Base-by-base conservation (phyloP, 2,329 filamentous ascomycete species). In the Alternaria incomplexa region DNA sequence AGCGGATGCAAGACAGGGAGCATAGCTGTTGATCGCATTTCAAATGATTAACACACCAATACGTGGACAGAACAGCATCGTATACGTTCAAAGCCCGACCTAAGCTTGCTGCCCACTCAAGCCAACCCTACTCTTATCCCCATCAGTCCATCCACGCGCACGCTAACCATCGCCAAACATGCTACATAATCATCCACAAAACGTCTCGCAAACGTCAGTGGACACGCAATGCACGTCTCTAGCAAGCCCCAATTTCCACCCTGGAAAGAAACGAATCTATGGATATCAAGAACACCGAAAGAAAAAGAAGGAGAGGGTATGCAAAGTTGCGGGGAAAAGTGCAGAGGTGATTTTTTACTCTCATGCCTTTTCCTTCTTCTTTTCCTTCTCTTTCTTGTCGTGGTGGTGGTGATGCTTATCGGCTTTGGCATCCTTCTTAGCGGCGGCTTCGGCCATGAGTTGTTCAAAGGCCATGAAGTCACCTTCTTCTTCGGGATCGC, bases 401-500 rank as follows among this genome's bases (percentile, higher is more conserved):
- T 78, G 73, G 62, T 85, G 81, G 65, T 85, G 83, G 78, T 93
- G 91, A 79, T 93, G 90, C 76, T 90, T 87, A 76, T 95, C 91
- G 79, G 93, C 90, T 75, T 90, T 87, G 76, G 88, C 86, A 69
- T 96, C 93, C 82, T 97, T 97, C 87, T 98, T 98, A 57, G 93
- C 91, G 61, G 94, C 93, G 5, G 95, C 95, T 79, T 99, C 96
- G 54, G 96, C 94, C 81, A 99, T 97, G 59, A 99, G 89, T 81
- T 98, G 93, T 80, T 99, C 96, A 72, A 99, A 99, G 15, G 95
- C 94, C 88, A 99, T 96, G 82, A 97, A 98, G 75, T 98, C 96
- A 68, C 96, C 95, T 81, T 99, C 96, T 83, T 99, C 96, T 68
- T 99, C 96, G 45, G 95, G 91, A 58, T 95, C 91, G 66, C 96